phyloP scores from a whole-genome alignment of 805 yeast species.

The Yarrowia keelungensis region DNA sequence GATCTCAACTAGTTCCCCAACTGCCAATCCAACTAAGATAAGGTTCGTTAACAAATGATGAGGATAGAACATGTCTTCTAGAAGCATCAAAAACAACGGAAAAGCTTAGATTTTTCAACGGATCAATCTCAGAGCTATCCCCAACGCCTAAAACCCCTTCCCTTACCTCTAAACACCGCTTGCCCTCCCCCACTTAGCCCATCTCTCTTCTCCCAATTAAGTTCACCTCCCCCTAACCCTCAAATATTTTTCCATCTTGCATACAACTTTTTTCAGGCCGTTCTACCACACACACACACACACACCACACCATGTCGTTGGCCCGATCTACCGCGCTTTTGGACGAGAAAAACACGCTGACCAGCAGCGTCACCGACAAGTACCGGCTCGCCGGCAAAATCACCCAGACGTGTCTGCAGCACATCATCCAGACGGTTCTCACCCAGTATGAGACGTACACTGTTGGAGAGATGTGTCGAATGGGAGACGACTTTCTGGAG shows the following conservation, averaged over 20 bases:
- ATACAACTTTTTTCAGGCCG: background rate
- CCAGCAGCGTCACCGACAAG: slow-evolving; percentile 70
- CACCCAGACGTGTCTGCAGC: slow-evolving; percentile 78
- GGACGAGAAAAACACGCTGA: slow-evolving; percentile 73
- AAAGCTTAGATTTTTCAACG: too few relatives aligned
- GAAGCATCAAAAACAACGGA: too few relatives aligned
- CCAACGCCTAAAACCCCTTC: too few relatives aligned
- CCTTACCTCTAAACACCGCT: background rate
- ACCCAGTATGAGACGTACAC: slow-evolving; percentile 40
- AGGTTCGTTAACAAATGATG: background rate
- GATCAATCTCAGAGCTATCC: too few relatives aligned
- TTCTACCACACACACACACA: background rate
- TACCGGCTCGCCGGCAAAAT: slow-evolving; percentile 90
- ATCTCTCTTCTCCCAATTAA: background rate
- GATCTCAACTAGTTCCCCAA: background rate
- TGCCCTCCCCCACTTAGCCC: background rate
- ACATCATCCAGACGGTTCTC: slow-evolving; percentile 53
- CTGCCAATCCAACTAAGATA: background rate
- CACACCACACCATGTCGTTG: slow-evolving; percentile 34
- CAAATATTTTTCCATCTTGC: slow-evolving; percentile 37
- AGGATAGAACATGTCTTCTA: too few relatives aligned
- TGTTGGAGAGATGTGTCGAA: slow-evolving; percentile 71
- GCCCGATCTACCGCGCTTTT: slow-evolving; percentile 53
- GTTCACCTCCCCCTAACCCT: slow-evolving; percentile 4
- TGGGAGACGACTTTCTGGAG: slow-evolving; percentile 78